Percentiles rank a stretch among this genome's conserved stretches.
Conservation (phyloP, 139 green algal genomes). For the Prasinococcaceae sp. region DNA sequence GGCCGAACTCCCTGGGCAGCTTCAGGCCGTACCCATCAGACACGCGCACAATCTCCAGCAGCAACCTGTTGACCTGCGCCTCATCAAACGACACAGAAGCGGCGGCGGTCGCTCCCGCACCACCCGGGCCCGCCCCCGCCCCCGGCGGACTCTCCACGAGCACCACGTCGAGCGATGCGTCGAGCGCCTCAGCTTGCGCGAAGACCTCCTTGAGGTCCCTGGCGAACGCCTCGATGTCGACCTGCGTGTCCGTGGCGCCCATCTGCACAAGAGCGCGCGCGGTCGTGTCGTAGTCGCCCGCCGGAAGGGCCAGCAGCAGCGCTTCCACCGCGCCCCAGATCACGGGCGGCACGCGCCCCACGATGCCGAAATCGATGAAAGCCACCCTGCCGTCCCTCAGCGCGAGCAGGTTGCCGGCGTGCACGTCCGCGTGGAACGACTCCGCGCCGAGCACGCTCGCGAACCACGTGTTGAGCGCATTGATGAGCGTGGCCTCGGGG, state of each 20-base stretch:
- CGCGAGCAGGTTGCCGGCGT: slow-evolving; percentile 89
- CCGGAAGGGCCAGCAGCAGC: slow-evolving; percentile 46
- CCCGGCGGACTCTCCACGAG: slow-evolving; percentile 4
- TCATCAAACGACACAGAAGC: slow-evolving; percentile 24
- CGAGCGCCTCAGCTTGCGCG: slow-evolving; percentile 5
- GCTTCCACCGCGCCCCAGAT: slow-evolving; percentile 34
- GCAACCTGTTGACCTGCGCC: slow-evolving; percentile 34
- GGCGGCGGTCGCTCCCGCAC: slow-evolving; percentile 1
- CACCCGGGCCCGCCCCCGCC: neutral
- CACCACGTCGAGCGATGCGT: slow-evolving; percentile 7
- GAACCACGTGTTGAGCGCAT: slow-evolving; percentile 92
- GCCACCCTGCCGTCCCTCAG: slow-evolving; percentile 32
- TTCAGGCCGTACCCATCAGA: slow-evolving; percentile 74
- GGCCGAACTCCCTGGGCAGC: slow-evolving; percentile 84
- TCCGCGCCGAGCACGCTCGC: slow-evolving; percentile 60
- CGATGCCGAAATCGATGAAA: slow-evolving; percentile 64
- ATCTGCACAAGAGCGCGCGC: slow-evolving; percentile 42
- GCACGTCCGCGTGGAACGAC: slow-evolving; percentile 95
- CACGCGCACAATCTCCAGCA: slow-evolving; percentile 30
- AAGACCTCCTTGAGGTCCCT: slow-evolving; percentile 52
- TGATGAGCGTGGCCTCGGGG: slow-evolving; percentile 50
- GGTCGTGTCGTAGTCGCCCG: slow-evolving; percentile 58
- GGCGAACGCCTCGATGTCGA: slow-evolving; percentile 51
- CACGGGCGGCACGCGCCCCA: slow-evolving; percentile 53
- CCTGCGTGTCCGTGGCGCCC: slow-evolving; percentile 29